These are phyloP conservation scores for Diplodia seriata DNA, from an alignment of 2,329 filamentous ascomycete species.

Conservation along the genomic window DNA sequence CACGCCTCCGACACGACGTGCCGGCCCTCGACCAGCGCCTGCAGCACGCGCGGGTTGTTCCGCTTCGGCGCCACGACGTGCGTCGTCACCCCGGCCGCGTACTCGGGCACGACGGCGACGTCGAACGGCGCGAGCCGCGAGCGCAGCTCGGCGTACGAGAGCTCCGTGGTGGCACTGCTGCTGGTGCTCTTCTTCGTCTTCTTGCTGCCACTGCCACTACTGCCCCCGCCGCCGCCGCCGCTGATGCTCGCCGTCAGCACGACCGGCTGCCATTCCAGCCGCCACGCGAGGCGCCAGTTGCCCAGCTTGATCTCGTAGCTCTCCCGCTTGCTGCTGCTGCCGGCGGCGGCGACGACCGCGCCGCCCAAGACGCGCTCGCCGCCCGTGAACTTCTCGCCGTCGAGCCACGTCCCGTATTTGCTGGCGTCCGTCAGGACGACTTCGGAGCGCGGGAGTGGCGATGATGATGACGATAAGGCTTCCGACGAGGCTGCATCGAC, in stretches of 20 bases:
- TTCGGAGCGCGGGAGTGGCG: constrained; percentile 66
- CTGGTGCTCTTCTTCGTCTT: not conserved
- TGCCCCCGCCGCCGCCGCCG: not conserved
- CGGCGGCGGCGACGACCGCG: constrained; percentile 34
- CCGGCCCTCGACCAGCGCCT: constrained; percentile 82
- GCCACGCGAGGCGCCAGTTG: constrained; percentile 68
- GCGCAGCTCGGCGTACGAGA: constrained; percentile 57
- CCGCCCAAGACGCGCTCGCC: constrained; percentile 43
- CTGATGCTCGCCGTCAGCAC: not conserved
- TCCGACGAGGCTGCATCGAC: no score
- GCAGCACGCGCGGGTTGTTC: constrained; percentile 86
- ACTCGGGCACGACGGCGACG: constrained; percentile 81
- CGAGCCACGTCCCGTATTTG: constrained; percentile 81
- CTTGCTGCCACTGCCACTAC: not conserved
- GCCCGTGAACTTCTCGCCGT: constrained; percentile 74
- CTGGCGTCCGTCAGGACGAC: constrained; percentile 81
- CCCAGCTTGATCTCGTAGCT: constrained; percentile 75
- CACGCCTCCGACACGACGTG: constrained; percentile 78
- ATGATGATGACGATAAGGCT: not conserved
- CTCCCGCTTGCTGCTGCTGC: constrained; percentile 37
- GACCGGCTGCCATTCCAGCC: constrained; percentile 48
- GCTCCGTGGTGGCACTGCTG: not conserved
- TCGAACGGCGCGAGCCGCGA: constrained; percentile 80
- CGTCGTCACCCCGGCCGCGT: constrained; percentile 73
- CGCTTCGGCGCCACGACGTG: constrained; percentile 89